Base-by-base conservation (phyloP, 495 filamentous ascomycete species). In the Neurospora sp. region DNA sequence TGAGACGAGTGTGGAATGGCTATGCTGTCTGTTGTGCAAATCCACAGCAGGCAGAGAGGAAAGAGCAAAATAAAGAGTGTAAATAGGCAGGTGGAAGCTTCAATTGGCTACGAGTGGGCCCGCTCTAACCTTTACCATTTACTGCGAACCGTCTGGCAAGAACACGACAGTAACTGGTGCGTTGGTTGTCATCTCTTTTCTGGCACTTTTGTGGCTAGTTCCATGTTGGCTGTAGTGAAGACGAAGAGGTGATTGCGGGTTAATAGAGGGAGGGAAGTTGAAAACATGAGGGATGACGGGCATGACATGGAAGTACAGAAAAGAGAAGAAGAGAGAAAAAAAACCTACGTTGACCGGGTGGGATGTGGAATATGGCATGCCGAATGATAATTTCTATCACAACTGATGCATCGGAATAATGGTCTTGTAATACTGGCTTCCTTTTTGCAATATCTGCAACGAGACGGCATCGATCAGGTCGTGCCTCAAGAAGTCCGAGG, bases 351-450 rank as follows among this genome's bases (percentile, higher is more conserved):
- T 20, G 44, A 39, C 22, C 47, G 37, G 68, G 35, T 69, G 39
- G 74, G 74, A n/a, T 70, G 53, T 20, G 74, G 74, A 70, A 16
- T 70, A 59, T 76, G 74, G 41, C 74, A 76, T 70, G 68, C 47
- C 5, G 73, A 37, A 69, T 76, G 74, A 69, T 74, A 76, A 41
- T 27, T 38, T 39, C 40, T 70, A 14, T 6, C 31, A 59, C 74
- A 76, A 10, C 10, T 31, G 31, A 41, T 59, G 42, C 74, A 76
- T 72, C 41, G 70, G 37, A 73, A 71, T 8, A 75, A 59, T 12
- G 73, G 71, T 22, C 70, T 72, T 39, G 12, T 39, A n/a, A 59
- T 22, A 20, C 18, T 18, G 10, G 39, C 68, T 39, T 70, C 37
- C 37, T 27, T 27, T 18, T 61, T 61, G 71, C 73, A 75, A 41